A percentile compares a stretch with the other conserved stretches of the same genome.
phyloP scores from a whole-genome alignment of 331 rosid genomes.

The Erythrophleum ivorense region DNA sequence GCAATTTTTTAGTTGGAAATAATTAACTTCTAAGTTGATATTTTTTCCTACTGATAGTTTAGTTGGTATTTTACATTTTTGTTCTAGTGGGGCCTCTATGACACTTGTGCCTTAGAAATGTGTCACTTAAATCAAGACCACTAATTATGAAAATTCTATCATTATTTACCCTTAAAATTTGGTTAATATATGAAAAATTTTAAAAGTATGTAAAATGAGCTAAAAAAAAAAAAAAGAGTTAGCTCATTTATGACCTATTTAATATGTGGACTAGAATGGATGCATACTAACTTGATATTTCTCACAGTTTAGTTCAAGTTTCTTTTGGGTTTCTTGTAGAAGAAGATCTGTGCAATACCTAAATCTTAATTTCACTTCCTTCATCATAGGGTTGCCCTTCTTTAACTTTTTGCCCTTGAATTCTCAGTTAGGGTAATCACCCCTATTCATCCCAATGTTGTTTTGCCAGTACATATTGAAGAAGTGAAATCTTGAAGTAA shows the following conservation, averaged over 20 bases:
- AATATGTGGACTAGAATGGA: neutral
- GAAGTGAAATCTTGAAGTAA: neutral
- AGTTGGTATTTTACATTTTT: too few relatives aligned
- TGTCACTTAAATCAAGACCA: too few relatives aligned
- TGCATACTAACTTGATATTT: neutral
- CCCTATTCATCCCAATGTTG: neutral
- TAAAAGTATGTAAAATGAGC: too few relatives aligned
- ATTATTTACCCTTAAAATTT: too few relatives aligned
- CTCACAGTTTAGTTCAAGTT: neutral
- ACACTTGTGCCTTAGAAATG: too few relatives aligned
- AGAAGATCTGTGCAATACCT: neutral
- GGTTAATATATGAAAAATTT: too few relatives aligned
- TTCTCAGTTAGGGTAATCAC: neutral
- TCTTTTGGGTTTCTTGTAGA: neutral
- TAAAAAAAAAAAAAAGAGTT: too few relatives aligned
- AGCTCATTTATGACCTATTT: constrained; percentile 22
- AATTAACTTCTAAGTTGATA: too few relatives aligned
- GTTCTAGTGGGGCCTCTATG: too few relatives aligned
- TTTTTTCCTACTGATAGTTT: too few relatives aligned
- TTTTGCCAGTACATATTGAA: neutral
- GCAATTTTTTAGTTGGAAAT: too few relatives aligned
- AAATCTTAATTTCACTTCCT: neutral
- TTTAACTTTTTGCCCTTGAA: neutral
- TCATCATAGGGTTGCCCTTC: neutral
- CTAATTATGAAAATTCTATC: too few relatives aligned